Conservation (phyloP, 2,329 filamentous ascomycete genomes). For the Incumbomyces lentus region DNA sequence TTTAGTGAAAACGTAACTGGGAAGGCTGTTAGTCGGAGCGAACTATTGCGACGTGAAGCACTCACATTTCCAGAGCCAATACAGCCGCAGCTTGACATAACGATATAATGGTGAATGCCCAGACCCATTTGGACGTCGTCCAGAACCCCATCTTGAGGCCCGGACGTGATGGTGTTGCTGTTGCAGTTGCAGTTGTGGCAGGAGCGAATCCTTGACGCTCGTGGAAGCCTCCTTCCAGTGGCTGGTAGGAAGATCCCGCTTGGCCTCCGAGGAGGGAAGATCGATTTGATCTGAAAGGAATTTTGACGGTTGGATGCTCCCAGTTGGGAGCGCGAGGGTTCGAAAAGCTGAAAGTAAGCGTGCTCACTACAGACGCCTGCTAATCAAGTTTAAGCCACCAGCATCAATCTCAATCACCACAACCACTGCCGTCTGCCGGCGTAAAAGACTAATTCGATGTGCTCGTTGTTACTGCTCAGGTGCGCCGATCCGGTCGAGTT, state of each 20-base stretch:
- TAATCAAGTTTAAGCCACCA: too few relatives aligned
- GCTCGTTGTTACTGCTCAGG: too few relatives aligned
- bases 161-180: conserved; percentile 21
- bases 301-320: conserved; percentile 32
- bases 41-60: conserved; percentile 17
- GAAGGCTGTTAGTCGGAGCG: conserved; percentile 7
- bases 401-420: too few relatives aligned
- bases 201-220: conserved; percentile 41
- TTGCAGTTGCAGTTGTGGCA: too few relatives aligned
- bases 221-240: conserved; percentile 40
- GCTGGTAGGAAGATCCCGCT: conserved; percentile 41
- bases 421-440: too few relatives aligned
- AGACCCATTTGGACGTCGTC: conserved; percentile 78
- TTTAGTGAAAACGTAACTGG: conserved; percentile 76
- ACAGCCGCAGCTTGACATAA: conserved; percentile 68
- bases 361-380: too few relatives aligned
- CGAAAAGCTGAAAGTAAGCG: background rate
- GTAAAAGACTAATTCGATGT: too few relatives aligned
- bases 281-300: conserved; percentile 46
- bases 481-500: too few relatives aligned
- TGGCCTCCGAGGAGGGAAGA: conserved; percentile 49
- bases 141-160: conserved; percentile 42
- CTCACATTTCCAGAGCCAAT: conserved; percentile 77
- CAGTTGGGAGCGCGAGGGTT: conserved; percentile 7
- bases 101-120: conserved; percentile 67